phyloP scores from a whole-genome alignment of 768 basidiomycete species.

The Astraeus odoratus region DNA sequence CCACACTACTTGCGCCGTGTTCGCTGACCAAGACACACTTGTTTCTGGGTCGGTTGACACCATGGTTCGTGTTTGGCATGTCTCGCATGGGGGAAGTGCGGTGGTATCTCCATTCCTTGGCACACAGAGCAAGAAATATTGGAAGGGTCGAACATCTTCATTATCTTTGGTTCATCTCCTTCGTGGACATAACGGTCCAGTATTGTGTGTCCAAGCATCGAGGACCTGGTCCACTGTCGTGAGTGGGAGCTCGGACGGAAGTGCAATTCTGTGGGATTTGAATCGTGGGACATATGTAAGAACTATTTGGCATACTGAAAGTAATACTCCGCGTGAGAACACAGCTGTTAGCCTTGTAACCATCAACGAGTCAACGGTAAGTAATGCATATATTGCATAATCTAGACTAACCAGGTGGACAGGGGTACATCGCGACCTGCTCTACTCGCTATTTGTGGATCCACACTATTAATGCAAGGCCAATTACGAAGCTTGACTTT shows the following conservation, averaged over 20 bases:
- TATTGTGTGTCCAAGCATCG: constrained; percentile 66
- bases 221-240: constrained; percentile 77
- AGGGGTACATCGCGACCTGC: constrained; percentile 89
- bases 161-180: constrained; percentile 61
- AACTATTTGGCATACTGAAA: constrained; percentile 64
- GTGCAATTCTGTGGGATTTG: constrained; percentile 84
- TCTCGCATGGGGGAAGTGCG: constrained; percentile 30
- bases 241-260: constrained; percentile 82
- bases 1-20: constrained; percentile 65
- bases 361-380: constrained; percentile 82
- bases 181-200: constrained; percentile 67
- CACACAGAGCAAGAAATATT: constrained; percentile 9
- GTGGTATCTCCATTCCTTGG: constrained; percentile 16
- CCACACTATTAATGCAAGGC: constrained; percentile 82
- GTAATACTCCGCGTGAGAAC: constrained; percentile 16
- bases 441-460: constrained; percentile 64
- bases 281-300: constrained; percentile 76
- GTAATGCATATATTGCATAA: constrained; percentile 18
- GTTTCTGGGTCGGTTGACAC: constrained; percentile 78
- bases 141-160: constrained; percentile 21
- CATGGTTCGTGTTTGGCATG: constrained; percentile 78
- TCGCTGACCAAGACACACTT: constrained; percentile 66
- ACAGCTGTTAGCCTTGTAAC: constrained; percentile 58
- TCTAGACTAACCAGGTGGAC: neutral
- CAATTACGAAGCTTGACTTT: constrained; percentile 66